Evolutionary conservation across 192 early-diverging fungal genomes (phyloP).

Genomic region (Backusella westeae): DNA sequence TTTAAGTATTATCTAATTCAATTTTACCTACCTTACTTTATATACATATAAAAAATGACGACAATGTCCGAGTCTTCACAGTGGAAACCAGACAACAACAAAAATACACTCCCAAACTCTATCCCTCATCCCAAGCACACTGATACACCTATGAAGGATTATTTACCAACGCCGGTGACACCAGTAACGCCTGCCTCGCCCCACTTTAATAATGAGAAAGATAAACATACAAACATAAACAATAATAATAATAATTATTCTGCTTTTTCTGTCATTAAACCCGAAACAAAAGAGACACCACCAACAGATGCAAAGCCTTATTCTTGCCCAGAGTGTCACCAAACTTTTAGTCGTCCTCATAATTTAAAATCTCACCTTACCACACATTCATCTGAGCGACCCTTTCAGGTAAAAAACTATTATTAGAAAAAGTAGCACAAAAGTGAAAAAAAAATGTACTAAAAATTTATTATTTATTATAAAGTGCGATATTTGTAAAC

Average conservation of each 20-base stretch:
- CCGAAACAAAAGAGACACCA: constrained; percentile 3
- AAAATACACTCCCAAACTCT: not conserved
- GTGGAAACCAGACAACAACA: not conserved
- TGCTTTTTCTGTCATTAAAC: constrained; percentile 6
- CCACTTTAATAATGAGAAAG: not conserved
- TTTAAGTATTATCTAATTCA: not conserved
- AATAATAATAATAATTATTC: constrained; percentile 13
- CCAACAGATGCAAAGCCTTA: constrained; percentile 18
- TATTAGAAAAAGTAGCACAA: not conserved
- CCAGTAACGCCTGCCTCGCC: not conserved
- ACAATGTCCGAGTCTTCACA: not conserved
- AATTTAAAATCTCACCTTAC: constrained; percentile 36
- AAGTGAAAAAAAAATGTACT: not conserved
- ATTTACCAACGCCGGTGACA: constrained; percentile 17
- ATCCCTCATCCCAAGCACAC: not conserved
- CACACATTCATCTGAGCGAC: constrained; percentile 30
- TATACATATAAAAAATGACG: not conserved
- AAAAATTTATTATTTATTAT: constrained; percentile 12
- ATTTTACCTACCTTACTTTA: not conserved
- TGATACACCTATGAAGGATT: constrained; percentile 16
- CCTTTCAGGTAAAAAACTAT: constrained; percentile 23
- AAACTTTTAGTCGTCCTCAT: constrained; percentile 25
- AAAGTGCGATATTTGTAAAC: constrained; percentile 31
- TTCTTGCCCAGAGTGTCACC: constrained; percentile 25
- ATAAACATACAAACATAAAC: constrained; percentile 3